Evolutionary conservation across 164 flowering plant species (phyloP).

Genomic region (Magnolia kwangsiensis): DNA sequence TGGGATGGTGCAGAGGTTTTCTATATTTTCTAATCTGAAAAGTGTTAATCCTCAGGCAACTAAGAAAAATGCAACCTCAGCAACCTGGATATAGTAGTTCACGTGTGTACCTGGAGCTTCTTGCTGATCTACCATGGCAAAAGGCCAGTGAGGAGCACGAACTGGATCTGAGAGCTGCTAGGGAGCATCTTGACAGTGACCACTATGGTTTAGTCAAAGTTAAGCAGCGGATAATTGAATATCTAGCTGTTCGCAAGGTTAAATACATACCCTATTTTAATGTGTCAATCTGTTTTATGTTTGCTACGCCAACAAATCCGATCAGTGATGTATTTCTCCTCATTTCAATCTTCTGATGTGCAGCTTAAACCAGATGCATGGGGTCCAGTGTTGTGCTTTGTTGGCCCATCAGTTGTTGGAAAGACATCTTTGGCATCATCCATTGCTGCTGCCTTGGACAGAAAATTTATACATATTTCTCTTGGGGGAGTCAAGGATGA

Average conservation of each 20-base stretch:
- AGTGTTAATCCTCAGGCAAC: slow-evolving; percentile 52
- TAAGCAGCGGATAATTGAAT: slow-evolving; percentile 96
- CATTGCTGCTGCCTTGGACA: slow-evolving; percentile 89
- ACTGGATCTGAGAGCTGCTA: slow-evolving; percentile 81
- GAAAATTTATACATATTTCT: slow-evolving; percentile 90
- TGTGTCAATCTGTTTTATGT: background rate
- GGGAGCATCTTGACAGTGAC: slow-evolving; percentile 86
- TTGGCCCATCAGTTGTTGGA: slow-evolving; percentile 99
- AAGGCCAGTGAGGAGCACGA: slow-evolving; percentile 80
- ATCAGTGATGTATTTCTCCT: slow-evolving; percentile 4
- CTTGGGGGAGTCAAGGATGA: slow-evolving; percentile 99
- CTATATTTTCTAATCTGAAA: slow-evolving; percentile 5
- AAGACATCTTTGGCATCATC: slow-evolving; percentile 99
- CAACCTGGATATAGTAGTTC: slow-evolving; percentile 99
- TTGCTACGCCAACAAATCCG: background rate
- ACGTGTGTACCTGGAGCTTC: slow-evolving; percentile 92
- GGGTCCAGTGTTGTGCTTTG: slow-evolving; percentile 97
- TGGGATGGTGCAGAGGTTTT: background rate
- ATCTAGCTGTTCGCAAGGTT: slow-evolving; percentile 99
- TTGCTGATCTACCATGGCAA: slow-evolving; percentile 98
- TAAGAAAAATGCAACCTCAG: slow-evolving; percentile 99
- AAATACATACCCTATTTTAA: background rate
- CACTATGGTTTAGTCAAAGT: slow-evolving; percentile 94
- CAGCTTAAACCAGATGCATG: slow-evolving; percentile 99
- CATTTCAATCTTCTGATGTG: slow-evolving; percentile 14